Base-by-base conservation (phyloP, 1,139 yeast species). In the Casaregolazyma suthepensis region DNA sequence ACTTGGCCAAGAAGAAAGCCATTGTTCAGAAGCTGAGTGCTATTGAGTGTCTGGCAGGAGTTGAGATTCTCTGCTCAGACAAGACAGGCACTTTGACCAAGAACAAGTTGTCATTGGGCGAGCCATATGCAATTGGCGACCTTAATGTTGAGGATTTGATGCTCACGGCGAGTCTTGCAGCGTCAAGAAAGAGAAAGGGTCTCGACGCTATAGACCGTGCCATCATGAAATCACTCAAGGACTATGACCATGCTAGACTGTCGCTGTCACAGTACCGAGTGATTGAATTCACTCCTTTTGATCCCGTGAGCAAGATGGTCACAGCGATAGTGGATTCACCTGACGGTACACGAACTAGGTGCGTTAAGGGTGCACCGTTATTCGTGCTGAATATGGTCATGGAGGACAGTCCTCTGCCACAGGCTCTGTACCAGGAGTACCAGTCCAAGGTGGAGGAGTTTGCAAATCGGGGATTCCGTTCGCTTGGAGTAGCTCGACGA, bases 81-180 rank as follows among this genome's bases (percentile, higher is more conserved):
- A 91, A 91, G 81, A 91, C 99, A 72, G 99, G 99, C 85, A 93
- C 99, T 68, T 83, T 91, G 77, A 91, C 98, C 79, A 91, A 91
- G 82, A 91, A 91, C 87, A 91, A 90, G 81, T 71, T 88, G 72
- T 88, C 98, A 57, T 81, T 91, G 70, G 94, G 90, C 77, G 98
- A 91, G 77, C 99, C 99, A 71, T 93, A 90, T 88, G 90, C 97
- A 73, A 98, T 94, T 69, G 96, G 88, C 71, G 99, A 99, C 81
- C 98, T 93, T 67, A 96, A 91, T 74, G 85, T 96, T 61, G 97
- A 91, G 69, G 97, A 90, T 72, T 82, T 90, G 73, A 90, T 90
- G 96, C 82, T 90, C 77, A 90, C 97, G 73, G 97, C 96, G 71
- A 88, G 96, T 82, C 81, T 90, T 72, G 97, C 98, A 75, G 96